These are phyloP conservation scores for Chloris gayana DNA, from an alignment of 176 grass and related monocot genomes.

Conservation along the genomic window DNA sequence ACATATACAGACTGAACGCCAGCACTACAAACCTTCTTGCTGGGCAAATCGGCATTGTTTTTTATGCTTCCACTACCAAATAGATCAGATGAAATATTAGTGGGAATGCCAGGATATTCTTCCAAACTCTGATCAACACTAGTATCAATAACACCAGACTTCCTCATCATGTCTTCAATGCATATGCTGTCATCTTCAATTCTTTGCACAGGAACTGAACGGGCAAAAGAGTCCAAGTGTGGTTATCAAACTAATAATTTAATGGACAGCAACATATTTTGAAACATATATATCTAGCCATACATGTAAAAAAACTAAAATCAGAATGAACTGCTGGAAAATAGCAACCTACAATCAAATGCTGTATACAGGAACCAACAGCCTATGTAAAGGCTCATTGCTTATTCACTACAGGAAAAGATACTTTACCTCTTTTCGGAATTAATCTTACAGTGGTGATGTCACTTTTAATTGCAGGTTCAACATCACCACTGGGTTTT, in stretches of 20 bases:
- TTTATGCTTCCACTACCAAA: constrained; percentile 43
- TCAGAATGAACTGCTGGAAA: neutral
- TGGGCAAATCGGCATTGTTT: constrained; percentile 46
- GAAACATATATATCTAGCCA: constrained; percentile 10
- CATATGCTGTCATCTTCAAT: constrained; percentile 66
- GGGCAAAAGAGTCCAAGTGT: constrained; percentile 29
- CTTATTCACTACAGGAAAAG: neutral
- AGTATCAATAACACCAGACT: constrained; percentile 49
- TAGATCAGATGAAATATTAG: constrained; percentile 43
- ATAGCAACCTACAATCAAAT: neutral
- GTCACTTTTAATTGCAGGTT: constrained; percentile 34
- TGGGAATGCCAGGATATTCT: constrained; percentile 36
- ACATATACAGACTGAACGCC: constrained; percentile 5
- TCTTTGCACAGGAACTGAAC: constrained; percentile 71
- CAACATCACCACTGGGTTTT: constrained; percentile 45
- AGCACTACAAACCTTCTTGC: constrained; percentile 70
- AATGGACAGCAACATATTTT: constrained; percentile 11
- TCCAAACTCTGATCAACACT: constrained; percentile 40
- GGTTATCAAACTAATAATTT: constrained; percentile 7
- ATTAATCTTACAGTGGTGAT: constrained; percentile 31
- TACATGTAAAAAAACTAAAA: neutral
- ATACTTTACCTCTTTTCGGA: constrained; percentile 67
- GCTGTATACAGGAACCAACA: neutral
- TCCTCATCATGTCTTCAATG: constrained; percentile 79
- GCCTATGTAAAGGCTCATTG: constrained; percentile 24